A percentile compares a stretch with the other conserved stretches of the same genome.
phyloP scores from a whole-genome alignment of 2,329 filamentous ascomycete genomes.

The Pseudogymnoascus sp. region DNA sequence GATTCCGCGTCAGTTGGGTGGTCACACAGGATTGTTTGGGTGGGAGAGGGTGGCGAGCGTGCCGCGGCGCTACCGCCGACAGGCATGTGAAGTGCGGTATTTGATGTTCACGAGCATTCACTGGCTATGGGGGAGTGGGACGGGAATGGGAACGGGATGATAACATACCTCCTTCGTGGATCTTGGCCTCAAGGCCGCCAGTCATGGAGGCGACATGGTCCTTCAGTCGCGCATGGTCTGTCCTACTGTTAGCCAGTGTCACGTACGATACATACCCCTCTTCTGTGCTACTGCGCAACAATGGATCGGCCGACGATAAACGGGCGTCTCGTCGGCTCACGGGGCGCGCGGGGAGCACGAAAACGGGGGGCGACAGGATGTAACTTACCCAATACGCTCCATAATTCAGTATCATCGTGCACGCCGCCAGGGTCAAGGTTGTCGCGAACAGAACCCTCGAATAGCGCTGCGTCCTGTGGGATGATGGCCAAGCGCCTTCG shows the following conservation, averaged over 20 bases:
- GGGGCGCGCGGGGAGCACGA: not conserved
- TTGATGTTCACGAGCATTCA: not conserved
- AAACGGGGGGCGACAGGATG: not conserved
- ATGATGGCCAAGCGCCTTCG: conserved; percentile 89
- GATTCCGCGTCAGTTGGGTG: conserved; percentile 7
- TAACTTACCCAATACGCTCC: conserved; percentile 80
- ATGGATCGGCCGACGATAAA: not conserved
- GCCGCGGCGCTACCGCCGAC: not conserved
- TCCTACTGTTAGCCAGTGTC: conserved; percentile 31
- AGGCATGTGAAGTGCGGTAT: conserved; percentile 2
- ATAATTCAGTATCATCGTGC: conserved; percentile 93
- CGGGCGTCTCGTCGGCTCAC: not conserved
- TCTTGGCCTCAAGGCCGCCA: conserved; percentile 79
- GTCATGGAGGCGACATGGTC: conserved; percentile 82
- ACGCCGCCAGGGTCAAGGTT: conserved; percentile 93
- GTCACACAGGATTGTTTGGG: conserved; percentile 9
- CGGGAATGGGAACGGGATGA: not conserved
- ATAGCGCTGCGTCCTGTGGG: conserved; percentile 92
- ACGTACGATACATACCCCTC: conserved; percentile 20
- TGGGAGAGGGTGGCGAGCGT: conserved; percentile 9
- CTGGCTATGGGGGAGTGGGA: not conserved
- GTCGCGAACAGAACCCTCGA: conserved; percentile 86
- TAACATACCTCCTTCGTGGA: conserved; percentile 84
- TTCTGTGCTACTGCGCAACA: conserved; percentile 10
- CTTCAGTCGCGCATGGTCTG: conserved; percentile 87